These are phyloP conservation scores for Chenopodium suecicum DNA, from an alignment of 148 eudicot species.

Conservation along the genomic window DNA sequence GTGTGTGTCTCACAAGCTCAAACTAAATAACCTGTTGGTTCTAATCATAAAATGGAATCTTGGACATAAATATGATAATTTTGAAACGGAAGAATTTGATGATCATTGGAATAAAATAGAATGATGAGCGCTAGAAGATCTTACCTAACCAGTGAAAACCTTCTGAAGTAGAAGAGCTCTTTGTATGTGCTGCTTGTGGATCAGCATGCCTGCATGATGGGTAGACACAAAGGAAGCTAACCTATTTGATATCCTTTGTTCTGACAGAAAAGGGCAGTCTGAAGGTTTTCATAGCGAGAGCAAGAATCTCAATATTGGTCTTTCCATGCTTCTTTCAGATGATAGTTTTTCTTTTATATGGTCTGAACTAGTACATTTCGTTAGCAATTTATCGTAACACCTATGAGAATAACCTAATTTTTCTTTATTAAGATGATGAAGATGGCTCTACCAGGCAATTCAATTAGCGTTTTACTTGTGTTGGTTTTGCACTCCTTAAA, in stretches of 20 bases:
- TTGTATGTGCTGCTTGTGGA: neutral
- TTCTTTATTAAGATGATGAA: neutral
- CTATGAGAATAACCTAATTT: neutral
- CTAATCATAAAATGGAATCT: neutral
- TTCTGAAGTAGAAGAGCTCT: neutral
- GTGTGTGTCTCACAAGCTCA: neutral
- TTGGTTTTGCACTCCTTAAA: neutral
- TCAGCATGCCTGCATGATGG: neutral
- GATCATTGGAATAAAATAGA: neutral
- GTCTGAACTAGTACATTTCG: neutral
- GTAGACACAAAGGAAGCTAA: neutral
- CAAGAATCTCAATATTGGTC: neutral
- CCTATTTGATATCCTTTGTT: slow-evolving; percentile 2
- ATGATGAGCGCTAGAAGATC: neutral
- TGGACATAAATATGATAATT: neutral
- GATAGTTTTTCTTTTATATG: neutral
- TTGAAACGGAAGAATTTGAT: neutral
- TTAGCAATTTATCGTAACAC: neutral
- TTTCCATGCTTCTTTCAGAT: neutral
- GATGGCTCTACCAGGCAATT: neutral
- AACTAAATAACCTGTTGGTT: neutral
- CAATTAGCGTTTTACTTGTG: neutral
- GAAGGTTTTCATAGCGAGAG: neutral
- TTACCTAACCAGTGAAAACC: neutral
- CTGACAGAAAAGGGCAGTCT: neutral